Percentiles rank a stretch among this genome's conserved stretches.
Evolutionary conservation across 495 filamentous ascomycete genomes (phyloP).

Genomic region (Penicillium bialowiezense): DNA sequence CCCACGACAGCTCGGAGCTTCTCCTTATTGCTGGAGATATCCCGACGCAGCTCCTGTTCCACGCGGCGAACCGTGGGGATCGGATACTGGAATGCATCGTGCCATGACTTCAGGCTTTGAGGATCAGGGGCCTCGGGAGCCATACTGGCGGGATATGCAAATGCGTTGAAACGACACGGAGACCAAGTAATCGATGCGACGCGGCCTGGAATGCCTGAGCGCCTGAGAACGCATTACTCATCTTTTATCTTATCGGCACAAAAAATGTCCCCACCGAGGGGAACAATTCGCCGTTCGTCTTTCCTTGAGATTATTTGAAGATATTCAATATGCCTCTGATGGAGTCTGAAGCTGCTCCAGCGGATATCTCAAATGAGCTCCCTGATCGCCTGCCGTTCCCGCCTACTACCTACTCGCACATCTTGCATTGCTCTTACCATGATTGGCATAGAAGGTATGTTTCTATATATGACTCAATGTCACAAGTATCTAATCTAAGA

Average conservation of each 20-base stretch:
- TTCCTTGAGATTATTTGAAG: not conserved
- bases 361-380: constrained; percentile 16
- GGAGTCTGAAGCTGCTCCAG: constrained; percentile 20
- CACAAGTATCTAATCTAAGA: not conserved
- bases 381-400: constrained; percentile 65
- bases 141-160: constrained; percentile 39
- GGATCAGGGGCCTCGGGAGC: constrained; percentile 56
- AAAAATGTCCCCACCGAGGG: constrained; percentile 19
- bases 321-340: constrained; percentile 32
- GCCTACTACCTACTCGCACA: constrained; percentile 77
- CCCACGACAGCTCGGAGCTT: constrained; percentile 89
- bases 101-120: constrained; percentile 58
- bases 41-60: constrained; percentile 60
- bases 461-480: constrained; percentile 5
- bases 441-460: constrained; percentile 70
- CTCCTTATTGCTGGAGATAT: constrained; percentile 78
- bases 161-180: not conserved
- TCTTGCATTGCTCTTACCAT: constrained; percentile 91
- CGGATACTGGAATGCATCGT: constrained; percentile 66
- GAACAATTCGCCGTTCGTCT: not conserved
- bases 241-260: constrained; percentile 27
- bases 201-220: not conserved
- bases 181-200: constrained; percentile 8
- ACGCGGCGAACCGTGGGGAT: constrained; percentile 61
- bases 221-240: constrained; percentile 3